phyloP scores from a whole-genome alignment of 192 early-diverging fungal species.

The Dimargaris xerosporica region DNA sequence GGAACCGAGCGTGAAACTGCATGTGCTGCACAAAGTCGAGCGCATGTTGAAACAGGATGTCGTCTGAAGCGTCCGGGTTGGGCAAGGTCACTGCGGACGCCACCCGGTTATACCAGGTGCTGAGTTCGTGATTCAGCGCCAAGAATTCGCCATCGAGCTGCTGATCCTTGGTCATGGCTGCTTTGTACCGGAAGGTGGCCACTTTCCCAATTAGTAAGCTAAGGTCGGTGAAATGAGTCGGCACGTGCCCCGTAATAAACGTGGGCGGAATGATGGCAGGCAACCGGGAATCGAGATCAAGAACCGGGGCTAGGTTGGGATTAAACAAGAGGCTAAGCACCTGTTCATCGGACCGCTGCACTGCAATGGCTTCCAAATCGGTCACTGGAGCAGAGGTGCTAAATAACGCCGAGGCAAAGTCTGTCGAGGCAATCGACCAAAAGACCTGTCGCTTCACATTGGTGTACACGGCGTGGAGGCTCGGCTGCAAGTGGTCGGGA shows the following conservation, averaged over 20 bases:
- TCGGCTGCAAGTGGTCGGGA: too few species aligned
- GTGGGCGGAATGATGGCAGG: constrained; percentile 6
- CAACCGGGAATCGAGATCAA: background rate
- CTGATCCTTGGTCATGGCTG: background rate
- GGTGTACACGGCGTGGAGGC: background rate
- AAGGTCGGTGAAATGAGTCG: constrained; percentile 1
- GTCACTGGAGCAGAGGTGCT: background rate
- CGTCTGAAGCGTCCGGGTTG: background rate
- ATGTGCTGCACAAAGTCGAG: background rate
- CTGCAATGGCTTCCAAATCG: background rate
- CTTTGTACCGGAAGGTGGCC: background rate
- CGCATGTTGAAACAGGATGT: background rate
- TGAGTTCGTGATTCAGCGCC: background rate
- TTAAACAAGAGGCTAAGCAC: background rate
- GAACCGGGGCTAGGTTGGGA: background rate
- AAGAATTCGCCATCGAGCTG: background rate
- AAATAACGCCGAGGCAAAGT: constrained; percentile 7
- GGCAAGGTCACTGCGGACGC: background rate
- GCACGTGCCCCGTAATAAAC: constrained; percentile 1
- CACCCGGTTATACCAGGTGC: background rate
- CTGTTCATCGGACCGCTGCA: background rate
- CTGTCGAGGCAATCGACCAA: constrained; percentile 7
- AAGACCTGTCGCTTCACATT: background rate
- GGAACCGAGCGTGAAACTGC: constrained; percentile 5
- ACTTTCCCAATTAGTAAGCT: constrained; percentile 5